These are phyloP conservation scores for Mycena albidolilacea DNA, from an alignment of 768 basidiomycete species.

Conservation along the genomic window DNA sequence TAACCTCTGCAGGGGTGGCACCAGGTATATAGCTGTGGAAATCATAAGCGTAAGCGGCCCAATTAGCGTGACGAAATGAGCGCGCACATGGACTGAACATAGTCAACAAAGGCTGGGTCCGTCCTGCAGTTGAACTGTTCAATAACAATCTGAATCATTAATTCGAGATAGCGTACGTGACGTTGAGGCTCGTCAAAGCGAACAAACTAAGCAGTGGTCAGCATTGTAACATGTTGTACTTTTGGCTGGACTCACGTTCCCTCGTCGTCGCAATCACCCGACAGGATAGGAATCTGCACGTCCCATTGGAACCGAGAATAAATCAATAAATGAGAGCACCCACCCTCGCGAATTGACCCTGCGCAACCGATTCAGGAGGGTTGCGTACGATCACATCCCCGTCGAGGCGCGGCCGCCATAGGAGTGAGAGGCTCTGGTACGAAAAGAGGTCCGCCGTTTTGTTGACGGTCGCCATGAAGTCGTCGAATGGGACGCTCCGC, in stretches of 20 bases:
- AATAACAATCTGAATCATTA: neutral
- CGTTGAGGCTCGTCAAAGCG: neutral
- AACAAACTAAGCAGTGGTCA: neutral
- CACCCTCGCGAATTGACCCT: neutral
- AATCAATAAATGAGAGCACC: neutral
- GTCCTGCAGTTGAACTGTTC: neutral
- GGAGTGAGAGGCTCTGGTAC: conserved; percentile 47
- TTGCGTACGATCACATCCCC: neutral
- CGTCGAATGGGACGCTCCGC: conserved; percentile 47
- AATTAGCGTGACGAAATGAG: too few species aligned
- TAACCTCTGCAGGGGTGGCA: conserved; percentile 1
- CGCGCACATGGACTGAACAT: neutral
- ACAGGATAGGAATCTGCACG: neutral
- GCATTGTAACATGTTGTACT: neutral
- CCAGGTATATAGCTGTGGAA: neutral
- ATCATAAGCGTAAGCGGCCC: too few species aligned
- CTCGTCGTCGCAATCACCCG: neutral
- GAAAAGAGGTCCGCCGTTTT: conserved; percentile 48
- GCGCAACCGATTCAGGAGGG: neutral
- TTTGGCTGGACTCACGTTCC: neutral
- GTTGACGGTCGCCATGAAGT: conserved; percentile 51
- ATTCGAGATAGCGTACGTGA: neutral
- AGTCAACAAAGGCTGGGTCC: neutral
- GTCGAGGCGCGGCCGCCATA: conserved; percentile 58
- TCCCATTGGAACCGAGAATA: too few species aligned